Percentiles rank a stretch among this genome's conserved stretches.
phyloP scores from a whole-genome alignment of 208 protist genomes.

The Leishmania major region DNA sequence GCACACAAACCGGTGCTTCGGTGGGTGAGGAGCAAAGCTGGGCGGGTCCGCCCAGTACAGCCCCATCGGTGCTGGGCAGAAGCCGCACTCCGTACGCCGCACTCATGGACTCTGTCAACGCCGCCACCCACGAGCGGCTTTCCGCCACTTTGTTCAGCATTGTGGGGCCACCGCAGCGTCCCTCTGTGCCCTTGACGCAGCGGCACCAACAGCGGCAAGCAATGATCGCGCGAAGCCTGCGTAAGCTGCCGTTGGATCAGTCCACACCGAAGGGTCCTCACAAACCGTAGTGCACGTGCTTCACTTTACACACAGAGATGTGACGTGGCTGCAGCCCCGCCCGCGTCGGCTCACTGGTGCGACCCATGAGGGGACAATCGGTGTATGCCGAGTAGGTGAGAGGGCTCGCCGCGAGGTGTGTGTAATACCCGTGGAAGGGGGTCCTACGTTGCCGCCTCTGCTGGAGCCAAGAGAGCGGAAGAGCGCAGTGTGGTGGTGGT shows the following conservation, averaged over 20 bases:
- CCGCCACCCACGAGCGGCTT: conserved; percentile 16
- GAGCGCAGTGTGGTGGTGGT: not conserved
- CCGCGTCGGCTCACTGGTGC: not conserved
- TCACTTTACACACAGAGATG: not conserved
- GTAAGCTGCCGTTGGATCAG: conserved; percentile 28
- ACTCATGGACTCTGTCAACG: conserved; percentile 20
- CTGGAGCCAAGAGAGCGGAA: not conserved
- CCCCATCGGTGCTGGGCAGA: conserved; percentile 21
- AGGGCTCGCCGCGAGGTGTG: not conserved
- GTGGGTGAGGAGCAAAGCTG: not conserved
- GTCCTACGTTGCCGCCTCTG: not conserved
- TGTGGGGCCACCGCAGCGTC: conserved; percentile 6
- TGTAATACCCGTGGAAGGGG: not conserved
- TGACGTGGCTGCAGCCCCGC: not conserved
- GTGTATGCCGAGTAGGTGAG: not conserved
- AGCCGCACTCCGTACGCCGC: conserved; percentile 23
- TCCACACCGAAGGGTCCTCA: not conserved
- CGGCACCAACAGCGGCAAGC: conserved; percentile 34
- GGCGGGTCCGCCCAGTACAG: no score
- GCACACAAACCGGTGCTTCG: not conserved
- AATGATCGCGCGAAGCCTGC: conserved; percentile 58
- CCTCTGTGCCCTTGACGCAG: conserved; percentile 25
- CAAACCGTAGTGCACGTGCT: not conserved
- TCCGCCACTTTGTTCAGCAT: conserved; percentile 7
- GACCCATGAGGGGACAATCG: not conserved